These are phyloP conservation scores for Dioszegia aurantiaca DNA, from an alignment of 768 basidiomycete genomes.

Conservation along the genomic window DNA sequence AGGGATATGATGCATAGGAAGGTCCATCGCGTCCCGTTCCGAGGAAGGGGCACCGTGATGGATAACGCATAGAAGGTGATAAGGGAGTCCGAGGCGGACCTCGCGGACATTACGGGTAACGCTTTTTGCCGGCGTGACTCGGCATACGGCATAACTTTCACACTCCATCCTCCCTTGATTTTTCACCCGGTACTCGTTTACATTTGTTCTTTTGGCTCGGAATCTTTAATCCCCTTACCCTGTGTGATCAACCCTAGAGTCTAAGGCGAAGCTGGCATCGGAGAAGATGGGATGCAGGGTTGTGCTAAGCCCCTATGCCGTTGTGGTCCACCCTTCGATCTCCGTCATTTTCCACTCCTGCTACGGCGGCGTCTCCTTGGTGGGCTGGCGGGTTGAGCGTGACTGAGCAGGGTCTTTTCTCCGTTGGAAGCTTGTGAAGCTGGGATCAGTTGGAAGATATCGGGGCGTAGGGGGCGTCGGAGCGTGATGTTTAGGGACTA, in stretches of 20 bases:
- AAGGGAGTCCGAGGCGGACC: neutral
- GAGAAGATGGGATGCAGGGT: too few relatives aligned
- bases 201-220: constrained; percentile 7
- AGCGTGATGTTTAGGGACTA: constrained; percentile 10
- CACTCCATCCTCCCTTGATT: neutral
- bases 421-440: neutral
- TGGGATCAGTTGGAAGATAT: neutral
- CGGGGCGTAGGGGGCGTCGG: too few relatives aligned
- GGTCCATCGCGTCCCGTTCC: constrained; percentile 13
- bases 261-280: neutral
- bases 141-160: constrained; percentile 6
- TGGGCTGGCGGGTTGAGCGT: constrained; percentile 1
- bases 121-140: constrained; percentile 6
- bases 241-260: neutral
- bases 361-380: neutral
- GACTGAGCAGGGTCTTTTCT: neutral
- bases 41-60: constrained; percentile 3
- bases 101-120: constrained; percentile 5
- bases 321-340: neutral
- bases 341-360: neutral
- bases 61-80: neutral
- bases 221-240: neutral
- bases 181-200: constrained; percentile 6
- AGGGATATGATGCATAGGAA: constrained; percentile 8
- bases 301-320: neutral